phyloP scores from a whole-genome alignment of 805 yeast genomes.

The Zygosaccharomyces rouxii region DNA sequence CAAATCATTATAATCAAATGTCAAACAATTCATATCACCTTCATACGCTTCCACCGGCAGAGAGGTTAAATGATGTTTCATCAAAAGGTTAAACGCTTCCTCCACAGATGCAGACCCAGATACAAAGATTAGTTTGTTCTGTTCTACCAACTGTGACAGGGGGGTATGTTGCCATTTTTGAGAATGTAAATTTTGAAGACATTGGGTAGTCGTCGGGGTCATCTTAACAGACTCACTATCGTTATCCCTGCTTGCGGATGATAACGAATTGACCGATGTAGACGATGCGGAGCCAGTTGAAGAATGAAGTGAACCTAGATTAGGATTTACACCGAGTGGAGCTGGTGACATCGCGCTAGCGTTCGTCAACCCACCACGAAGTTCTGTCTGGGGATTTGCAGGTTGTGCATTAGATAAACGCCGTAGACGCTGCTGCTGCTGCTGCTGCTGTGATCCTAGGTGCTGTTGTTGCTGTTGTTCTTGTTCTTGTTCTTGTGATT shows the following conservation, averaged over 20 bases:
- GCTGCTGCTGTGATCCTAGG: constrained; percentile 1
- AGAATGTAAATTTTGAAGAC: constrained; percentile 25
- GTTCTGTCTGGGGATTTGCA: constrained; percentile 5
- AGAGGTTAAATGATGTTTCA: constrained; percentile 70
- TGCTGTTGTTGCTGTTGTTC: constrained; percentile 13
- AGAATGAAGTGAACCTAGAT: constrained; percentile 28
- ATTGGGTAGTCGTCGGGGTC: constrained; percentile 20
- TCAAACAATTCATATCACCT: constrained; percentile 63
- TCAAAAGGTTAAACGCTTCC: constrained; percentile 77
- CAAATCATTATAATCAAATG: constrained; percentile 89
- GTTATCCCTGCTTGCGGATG: constrained; percentile 6
- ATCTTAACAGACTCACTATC: constrained; percentile 11
- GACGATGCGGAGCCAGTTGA: constrained; percentile 73
- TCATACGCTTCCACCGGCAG: constrained; percentile 66
- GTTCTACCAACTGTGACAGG: constrained; percentile 70
- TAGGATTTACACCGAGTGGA: not conserved
- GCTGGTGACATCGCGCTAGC: not conserved
- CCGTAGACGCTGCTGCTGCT: constrained; percentile 4
- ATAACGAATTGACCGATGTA: constrained; percentile 29
- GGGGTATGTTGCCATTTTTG: constrained; percentile 67
- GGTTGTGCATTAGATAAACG: constrained; percentile 6
- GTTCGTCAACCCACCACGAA: constrained; percentile 1
- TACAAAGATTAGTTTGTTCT: constrained; percentile 69
- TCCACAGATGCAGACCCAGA: constrained; percentile 71
- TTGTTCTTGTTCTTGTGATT: constrained; percentile 35